Evolutionary conservation across 2,329 filamentous ascomycete genomes (phyloP), one percentile per base, ranked within the genome.

Genomic region (Neurospora sp.): DNA sequence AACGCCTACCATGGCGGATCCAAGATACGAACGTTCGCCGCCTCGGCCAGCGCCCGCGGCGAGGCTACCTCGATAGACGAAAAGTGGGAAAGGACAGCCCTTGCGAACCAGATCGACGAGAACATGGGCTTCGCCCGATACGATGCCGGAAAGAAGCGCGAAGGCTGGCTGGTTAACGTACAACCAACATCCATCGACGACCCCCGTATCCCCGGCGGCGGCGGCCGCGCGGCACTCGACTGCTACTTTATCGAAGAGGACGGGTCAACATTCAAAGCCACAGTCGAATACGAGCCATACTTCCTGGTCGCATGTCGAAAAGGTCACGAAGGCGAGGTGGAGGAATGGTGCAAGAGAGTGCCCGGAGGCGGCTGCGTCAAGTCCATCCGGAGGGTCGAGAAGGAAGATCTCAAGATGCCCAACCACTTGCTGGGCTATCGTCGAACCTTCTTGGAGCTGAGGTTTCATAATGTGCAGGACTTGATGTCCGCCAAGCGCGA

Each of bases 201-300:
- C 78, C 87, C 94, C 17, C 92, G 92, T 75, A 86, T 92, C 66
- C 90, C 91, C 1, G 92, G 92, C 71, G 96, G 96, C 43, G 92
- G 92, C 70, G 96, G 96, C 43, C 89, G 93, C 73, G 91, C 96
- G 1, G 96, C 92, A 8, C 88, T 99, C 70, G 96, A 99, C 82
- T 97, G 93, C 81, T 99, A 97, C 83, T 99, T 99, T 81, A 91
- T 99, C 71, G 92, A 94, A 76, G 92, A 95, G 70, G 92, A 97
- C 76, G 87, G 92, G 15, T 88, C 90, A 67, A 95, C 91, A 5
- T 99, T 99, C 86, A 99, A 99, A 80, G 94, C 96, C 11, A 97
- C 94, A 0, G 83, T 99, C 73, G 93, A 97, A 82, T 98, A 97
- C 79, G 93, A 98, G 75, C 96, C 96, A 0, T 99, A 99, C 82